These are phyloP conservation scores for Grammothele lineata DNA, from an alignment of 768 basidiomycete species.

Conservation along the genomic window DNA sequence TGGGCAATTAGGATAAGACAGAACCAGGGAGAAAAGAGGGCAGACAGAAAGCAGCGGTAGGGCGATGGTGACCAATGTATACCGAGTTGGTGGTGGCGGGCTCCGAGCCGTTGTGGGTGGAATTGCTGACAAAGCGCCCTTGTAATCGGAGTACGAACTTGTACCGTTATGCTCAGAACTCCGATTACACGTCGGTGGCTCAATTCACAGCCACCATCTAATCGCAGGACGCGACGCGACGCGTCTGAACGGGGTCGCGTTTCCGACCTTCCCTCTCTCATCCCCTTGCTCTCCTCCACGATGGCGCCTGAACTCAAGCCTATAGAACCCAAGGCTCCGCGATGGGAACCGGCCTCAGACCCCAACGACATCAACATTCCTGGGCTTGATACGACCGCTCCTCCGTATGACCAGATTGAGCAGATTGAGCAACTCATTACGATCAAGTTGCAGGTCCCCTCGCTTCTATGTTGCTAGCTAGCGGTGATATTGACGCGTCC, in stretches of 20 bases:
- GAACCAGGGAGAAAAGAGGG: not conserved
- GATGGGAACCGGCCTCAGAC: conserved; percentile 66
- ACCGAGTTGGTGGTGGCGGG: not conserved
- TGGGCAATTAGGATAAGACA: conserved; percentile 17
- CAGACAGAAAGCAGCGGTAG: not conserved
- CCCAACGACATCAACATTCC: conserved; percentile 63
- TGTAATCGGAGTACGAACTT: no score
- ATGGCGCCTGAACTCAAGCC: conserved; percentile 29
- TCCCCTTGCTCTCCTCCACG: not conserved
- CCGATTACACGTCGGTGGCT: no score
- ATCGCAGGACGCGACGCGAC: conserved; percentile 6
- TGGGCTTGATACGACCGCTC: conserved; percentile 66
- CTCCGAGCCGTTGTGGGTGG: no score
- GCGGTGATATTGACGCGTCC: not conserved
- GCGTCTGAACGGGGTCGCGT: not conserved
- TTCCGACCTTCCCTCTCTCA: not conserved
- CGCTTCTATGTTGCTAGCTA: not conserved
- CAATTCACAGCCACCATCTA: not conserved
- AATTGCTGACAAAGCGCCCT: conserved; percentile 4
- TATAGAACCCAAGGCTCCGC: conserved; percentile 56
- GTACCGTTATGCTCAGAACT: no score
- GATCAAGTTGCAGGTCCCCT: conserved; percentile 74
- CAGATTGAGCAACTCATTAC: conserved; percentile 96
- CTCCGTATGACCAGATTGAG: conserved; percentile 80
- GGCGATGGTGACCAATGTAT: not conserved